Percentiles rank a stretch among this genome's conserved stretches.
phyloP scores from a whole-genome alignment of 345 rosid genomes.

The Lagerstroemia speciosa region DNA sequence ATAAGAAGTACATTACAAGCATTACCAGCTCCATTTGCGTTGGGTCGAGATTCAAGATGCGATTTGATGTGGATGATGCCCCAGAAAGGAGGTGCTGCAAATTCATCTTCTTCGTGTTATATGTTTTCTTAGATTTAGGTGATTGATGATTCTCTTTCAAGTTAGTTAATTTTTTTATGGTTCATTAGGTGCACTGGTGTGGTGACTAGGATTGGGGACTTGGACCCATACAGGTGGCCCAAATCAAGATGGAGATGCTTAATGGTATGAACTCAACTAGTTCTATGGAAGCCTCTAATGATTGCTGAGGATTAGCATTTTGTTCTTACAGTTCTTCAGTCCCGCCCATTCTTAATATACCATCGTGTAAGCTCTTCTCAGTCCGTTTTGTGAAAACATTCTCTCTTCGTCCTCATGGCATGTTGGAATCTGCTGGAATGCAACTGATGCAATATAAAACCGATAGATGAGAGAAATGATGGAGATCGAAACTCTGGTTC shows the following conservation, averaged over 20 bases:
- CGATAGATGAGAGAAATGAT: background rate
- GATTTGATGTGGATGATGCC: constrained; percentile 70
- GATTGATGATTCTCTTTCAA: background rate
- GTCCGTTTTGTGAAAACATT: background rate
- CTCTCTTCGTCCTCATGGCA: background rate
- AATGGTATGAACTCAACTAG: constrained; percentile 37
- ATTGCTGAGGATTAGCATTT: background rate
- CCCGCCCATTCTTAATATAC: background rate
- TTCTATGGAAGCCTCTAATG: background rate
- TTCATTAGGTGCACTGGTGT: constrained; percentile 61
- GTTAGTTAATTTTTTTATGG: constrained; percentile 1
- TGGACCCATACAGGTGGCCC: constrained; percentile 81
- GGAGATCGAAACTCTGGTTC: background rate
- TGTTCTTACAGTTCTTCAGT: background rate
- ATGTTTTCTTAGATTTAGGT: background rate
- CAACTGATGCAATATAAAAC: background rate
- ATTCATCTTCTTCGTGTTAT: background rate
- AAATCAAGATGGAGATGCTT: constrained; percentile 92
- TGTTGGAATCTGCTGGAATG: background rate
- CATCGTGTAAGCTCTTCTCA: background rate
- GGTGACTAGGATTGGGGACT: constrained; percentile 56
- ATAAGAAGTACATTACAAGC: constrained; percentile 63
- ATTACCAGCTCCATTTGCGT: constrained; percentile 38
- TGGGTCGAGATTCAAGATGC: constrained; percentile 78
- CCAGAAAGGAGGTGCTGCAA: constrained; percentile 66